Conservation (phyloP, 495 filamentous ascomycete species). For the Chaetomium fimeti region DNA sequence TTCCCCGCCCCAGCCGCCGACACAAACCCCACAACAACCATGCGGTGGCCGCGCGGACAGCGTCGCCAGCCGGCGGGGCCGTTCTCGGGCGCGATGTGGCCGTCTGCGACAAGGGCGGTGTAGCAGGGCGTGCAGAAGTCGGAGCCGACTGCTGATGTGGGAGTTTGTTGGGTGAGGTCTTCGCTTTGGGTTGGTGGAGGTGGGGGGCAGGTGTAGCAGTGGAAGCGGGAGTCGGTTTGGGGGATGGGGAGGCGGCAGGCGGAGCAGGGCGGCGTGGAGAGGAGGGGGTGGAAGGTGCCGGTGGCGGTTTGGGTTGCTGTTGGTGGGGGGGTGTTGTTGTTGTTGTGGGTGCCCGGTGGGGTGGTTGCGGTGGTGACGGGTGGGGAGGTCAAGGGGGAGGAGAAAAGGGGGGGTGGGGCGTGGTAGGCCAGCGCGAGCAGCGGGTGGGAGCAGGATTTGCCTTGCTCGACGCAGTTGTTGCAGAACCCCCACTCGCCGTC, state of each 20-base stretch:
- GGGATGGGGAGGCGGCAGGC: conserved; percentile 70
- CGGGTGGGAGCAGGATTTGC: conserved; percentile 71
- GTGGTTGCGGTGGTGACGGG: conserved; percentile 15
- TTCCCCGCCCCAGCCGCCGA: background rate
- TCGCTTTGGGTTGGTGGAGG: conserved; percentile 32
- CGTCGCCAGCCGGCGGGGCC: conserved; percentile 77
- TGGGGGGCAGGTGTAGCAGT: conserved; percentile 56
- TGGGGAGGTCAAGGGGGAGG: background rate
- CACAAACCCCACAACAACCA: conserved; percentile 74
- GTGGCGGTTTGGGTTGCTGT: conserved; percentile 34
- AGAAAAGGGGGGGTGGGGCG: conserved; percentile 19
- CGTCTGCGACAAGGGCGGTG: conserved; percentile 55
- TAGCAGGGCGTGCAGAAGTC: conserved; percentile 82
- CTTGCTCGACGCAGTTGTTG: conserved; percentile 74
- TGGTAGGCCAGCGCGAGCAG: conserved; percentile 62
- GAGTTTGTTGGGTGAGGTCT: conserved; percentile 41
- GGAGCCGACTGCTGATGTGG: conserved; percentile 60
- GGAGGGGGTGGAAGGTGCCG: conserved; percentile 50
- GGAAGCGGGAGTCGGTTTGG: conserved; percentile 64
- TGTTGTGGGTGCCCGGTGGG: conserved; percentile 16
- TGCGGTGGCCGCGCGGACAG: conserved; percentile 72
- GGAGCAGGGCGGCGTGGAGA: conserved; percentile 68
- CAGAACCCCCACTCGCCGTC: conserved; percentile 93
- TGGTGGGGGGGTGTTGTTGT: background rate
- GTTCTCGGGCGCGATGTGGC: conserved; percentile 67